These are phyloP conservation scores for Protoeuglena noctilucae DNA, from an alignment of 139 green algal species.

Conservation along the genomic window DNA sequence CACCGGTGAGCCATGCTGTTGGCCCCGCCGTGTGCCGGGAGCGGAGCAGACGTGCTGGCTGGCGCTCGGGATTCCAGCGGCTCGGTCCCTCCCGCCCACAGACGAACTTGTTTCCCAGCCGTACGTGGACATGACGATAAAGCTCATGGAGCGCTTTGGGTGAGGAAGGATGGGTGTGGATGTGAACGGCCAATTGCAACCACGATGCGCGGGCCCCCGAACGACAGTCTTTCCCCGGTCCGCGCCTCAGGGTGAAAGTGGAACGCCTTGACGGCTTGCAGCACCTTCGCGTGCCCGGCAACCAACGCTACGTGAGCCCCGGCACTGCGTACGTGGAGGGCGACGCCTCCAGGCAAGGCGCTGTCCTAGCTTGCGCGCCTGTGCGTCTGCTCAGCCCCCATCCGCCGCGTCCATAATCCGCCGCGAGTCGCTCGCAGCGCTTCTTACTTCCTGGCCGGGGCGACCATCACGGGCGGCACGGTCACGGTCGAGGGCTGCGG, in stretches of 20 bases:
- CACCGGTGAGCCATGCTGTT: no score
- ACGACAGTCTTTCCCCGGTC: no score
- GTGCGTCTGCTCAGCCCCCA: no score
- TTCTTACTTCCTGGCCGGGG: constrained; percentile 92
- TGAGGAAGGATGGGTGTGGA: neutral
- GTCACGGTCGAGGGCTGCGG: constrained; percentile 88
- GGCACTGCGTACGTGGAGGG: constrained; percentile 88
- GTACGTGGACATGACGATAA: constrained; percentile 97
- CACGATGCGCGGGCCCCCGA: neutral
- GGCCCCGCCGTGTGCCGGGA: no score
- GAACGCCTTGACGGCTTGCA: constrained; percentile 55
- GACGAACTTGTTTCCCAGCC: constrained; percentile 86
- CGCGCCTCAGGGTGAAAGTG: constrained; percentile 58
- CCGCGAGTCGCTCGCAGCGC: no score
- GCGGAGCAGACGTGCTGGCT: no score
- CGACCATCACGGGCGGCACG: constrained; percentile 75
- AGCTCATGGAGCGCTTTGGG: constrained; percentile 87
- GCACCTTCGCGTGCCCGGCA: constrained; percentile 22
- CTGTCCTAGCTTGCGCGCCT: neutral
- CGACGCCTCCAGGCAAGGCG: constrained; percentile 62
- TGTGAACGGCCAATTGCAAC: neutral
- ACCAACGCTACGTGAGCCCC: constrained; percentile 72
- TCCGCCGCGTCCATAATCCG: no score
- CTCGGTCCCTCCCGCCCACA: no score
- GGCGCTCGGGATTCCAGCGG: no score